Evolutionary conservation across 2,329 filamentous ascomycete species (phyloP).

Genomic region (Pseudocercospora macadamiae): DNA sequence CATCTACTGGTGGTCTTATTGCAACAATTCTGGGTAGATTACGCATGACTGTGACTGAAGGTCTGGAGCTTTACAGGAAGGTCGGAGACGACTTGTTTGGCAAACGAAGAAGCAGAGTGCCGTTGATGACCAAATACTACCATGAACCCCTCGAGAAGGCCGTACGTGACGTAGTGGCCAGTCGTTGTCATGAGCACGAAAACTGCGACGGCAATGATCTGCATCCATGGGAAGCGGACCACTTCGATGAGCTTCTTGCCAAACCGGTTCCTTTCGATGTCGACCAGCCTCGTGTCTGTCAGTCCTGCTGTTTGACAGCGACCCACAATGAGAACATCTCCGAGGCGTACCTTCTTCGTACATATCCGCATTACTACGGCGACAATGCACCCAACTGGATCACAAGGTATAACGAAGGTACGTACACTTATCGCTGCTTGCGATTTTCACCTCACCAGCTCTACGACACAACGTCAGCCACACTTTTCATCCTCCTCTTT

Average conservation of each 20-base stretch:
- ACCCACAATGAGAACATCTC: slow-evolving; percentile 52
- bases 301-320: slow-evolving; percentile 52
- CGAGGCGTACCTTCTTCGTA: slow-evolving; percentile 53
- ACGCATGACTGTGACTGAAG: slow-evolving; percentile 54
- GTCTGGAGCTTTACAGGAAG: slow-evolving; percentile 50
- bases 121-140: slow-evolving; percentile 54
- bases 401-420: slow-evolving; percentile 48
- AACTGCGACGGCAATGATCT: slow-evolving; percentile 49
- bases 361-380: slow-evolving; percentile 52
- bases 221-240: slow-evolving; percentile 45
- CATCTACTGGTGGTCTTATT: slow-evolving; percentile 56
- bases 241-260: slow-evolving; percentile 21
- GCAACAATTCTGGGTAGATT: slow-evolving; percentile 54
- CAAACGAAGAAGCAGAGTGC: slow-evolving; percentile 46
- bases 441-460: too few relatives aligned
- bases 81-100: slow-evolving; percentile 55
- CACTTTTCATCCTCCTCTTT: too few relatives aligned
- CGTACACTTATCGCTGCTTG: slow-evolving; percentile 21
- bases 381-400: slow-evolving; percentile 47
- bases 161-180: slow-evolving; percentile 49
- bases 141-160: slow-evolving; percentile 53
- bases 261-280: slow-evolving; percentile 34
- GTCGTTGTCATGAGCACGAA: slow-evolving; percentile 48
- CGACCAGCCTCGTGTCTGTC: slow-evolving; percentile 38
- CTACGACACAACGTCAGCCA: not conserved